A percentile compares a stretch with the other conserved stretches of the same genome.
Conservation (phyloP, 768 basidiomycete species). For the Lentinula edodes region DNA sequence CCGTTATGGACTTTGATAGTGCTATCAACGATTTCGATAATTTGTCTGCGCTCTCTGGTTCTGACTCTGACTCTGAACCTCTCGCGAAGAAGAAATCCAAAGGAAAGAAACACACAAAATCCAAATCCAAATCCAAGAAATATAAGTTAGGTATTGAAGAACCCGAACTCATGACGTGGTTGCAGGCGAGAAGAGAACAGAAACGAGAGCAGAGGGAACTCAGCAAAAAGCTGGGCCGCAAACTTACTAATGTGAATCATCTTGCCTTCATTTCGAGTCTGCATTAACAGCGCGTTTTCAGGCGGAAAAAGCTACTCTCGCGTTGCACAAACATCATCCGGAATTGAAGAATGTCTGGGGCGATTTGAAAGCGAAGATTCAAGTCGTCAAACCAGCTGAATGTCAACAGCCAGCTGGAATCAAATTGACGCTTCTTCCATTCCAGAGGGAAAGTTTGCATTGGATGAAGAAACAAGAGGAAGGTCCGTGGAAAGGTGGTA, state of each 20-base stretch:
- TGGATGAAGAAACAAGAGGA: slow-evolving; percentile 97
- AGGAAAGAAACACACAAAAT: slow-evolving; percentile 14
- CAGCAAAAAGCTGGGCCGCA: slow-evolving; percentile 59
- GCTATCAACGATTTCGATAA: slow-evolving; percentile 17
- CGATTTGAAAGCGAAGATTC: slow-evolving; percentile 61
- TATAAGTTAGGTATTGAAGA: background rate
- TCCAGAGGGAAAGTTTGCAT: slow-evolving; percentile 89
- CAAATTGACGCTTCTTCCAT: slow-evolving; percentile 83
- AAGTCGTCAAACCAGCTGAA: slow-evolving; percentile 57
- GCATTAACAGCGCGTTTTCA: slow-evolving; percentile 23
- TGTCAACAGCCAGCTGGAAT: slow-evolving; percentile 79
- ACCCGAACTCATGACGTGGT: slow-evolving; percentile 26
- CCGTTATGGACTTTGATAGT: slow-evolving; percentile 23
- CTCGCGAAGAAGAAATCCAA: slow-evolving; percentile 18
- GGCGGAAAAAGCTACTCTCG: slow-evolving; percentile 68
- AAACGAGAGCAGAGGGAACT: slow-evolving; percentile 47
- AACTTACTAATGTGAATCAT: slow-evolving; percentile 59
- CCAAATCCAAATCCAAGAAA: background rate
- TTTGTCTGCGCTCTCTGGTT: slow-evolving; percentile 16
- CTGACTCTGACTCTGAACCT: slow-evolving; percentile 13
- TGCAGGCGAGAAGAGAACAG: slow-evolving; percentile 14
- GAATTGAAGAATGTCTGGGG: slow-evolving; percentile 87
- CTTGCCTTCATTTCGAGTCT: background rate
- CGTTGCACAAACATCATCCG: slow-evolving; percentile 65
- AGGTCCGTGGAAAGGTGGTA: slow-evolving; percentile 82